Evolutionary conservation across 192 early-diverging fungal species (phyloP), one percentile per base, ranked within the genome.

Genomic region (Geranomyces variabilis): DNA sequence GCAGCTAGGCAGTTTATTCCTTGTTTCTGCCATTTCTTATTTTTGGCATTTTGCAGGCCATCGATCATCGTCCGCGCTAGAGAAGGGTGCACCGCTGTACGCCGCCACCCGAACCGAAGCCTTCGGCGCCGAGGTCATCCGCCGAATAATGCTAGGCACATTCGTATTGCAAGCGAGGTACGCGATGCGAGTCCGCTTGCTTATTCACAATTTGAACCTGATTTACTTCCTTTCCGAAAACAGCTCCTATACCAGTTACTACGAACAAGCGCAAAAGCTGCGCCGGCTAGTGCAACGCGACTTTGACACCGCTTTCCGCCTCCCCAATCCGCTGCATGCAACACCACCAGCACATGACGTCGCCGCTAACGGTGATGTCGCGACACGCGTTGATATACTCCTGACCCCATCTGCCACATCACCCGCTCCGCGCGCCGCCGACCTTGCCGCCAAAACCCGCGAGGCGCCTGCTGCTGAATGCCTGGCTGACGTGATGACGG

Each of bases 401-500:
- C 68, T 98, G n/a, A 90, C 91, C 1, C 96, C 96, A 7, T 87
- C 90, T 13, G 77, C 92, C 0, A 86, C 88, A 10, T 83, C 84
- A n/a, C 78, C 87, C 0, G 93, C 94, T n/a, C 93, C 92, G 7
- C 75, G 71, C 17, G 67, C 90, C 15, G 46, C 66, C 31, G 53
- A 59, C 19, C 24, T 24, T 10, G 44, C 63, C 24, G 76, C 67
- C 22, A 73, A 63, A 17, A 47, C 66, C 19, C 70, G 71, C 19
- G 73, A 76, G 44, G 77, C 80, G 12, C 92, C 89, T 60, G 84
- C 93, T 46, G 89, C 92, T 71, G 96, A 97, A n/a, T 96, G 91
- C 65, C 79, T 92, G 44, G 91, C 93, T 71, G 96, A 97, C 81
- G 89, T 94, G 17, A 86, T 96, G 84, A 96, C 94, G 7, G 89